Evolutionary conservation across 371 early-diverging fungal genomes (phyloP).

Genomic region (Mortierella sp.): DNA sequence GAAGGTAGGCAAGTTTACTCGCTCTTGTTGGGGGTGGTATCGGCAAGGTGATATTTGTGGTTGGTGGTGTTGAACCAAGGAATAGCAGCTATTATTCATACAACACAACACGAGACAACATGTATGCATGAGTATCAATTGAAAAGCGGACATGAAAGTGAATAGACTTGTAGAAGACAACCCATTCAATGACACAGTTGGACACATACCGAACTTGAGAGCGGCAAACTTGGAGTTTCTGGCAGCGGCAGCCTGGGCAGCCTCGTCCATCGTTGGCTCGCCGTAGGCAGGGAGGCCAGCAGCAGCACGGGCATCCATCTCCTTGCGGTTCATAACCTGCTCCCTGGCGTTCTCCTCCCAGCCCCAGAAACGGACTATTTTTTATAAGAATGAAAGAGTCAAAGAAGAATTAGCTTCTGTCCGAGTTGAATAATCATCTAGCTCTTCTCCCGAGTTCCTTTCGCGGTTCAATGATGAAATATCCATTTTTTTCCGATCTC

Average conservation of each 20-base stretch:
- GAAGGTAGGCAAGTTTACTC: conserved; percentile 19
- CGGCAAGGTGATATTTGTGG: conserved; percentile 85
- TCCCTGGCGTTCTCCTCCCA: conserved; percentile 92
- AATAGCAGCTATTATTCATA: conserved; percentile 62
- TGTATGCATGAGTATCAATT: not conserved
- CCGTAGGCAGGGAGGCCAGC: conserved; percentile 84
- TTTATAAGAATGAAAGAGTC: not conserved
- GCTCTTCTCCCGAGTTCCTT: not conserved
- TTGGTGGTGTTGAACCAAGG: conserved; percentile 90
- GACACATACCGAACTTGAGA: conserved; percentile 74
- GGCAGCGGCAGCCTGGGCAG: conserved; percentile 77
- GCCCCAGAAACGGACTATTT: conserved; percentile 94
- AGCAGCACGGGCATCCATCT: conserved; percentile 74
- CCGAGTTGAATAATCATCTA: conserved; percentile 20
- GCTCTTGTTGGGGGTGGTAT: conserved; percentile 59
- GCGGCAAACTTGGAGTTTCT: conserved; percentile 79
- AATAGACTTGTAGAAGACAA: not conserved
- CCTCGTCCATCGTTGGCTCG: conserved; percentile 69
- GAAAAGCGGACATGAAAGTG: not conserved
- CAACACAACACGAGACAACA: conserved; percentile 1
- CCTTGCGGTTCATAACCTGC: conserved; percentile 75
- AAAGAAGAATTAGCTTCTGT: conserved; percentile 9
- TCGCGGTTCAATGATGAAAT: conserved; percentile 17
- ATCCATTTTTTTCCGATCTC: not conserved
- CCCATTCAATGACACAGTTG: not conserved